Evolutionary conservation across 257 asterid genomes (phyloP).

Genomic region (Scutellaria minor): DNA sequence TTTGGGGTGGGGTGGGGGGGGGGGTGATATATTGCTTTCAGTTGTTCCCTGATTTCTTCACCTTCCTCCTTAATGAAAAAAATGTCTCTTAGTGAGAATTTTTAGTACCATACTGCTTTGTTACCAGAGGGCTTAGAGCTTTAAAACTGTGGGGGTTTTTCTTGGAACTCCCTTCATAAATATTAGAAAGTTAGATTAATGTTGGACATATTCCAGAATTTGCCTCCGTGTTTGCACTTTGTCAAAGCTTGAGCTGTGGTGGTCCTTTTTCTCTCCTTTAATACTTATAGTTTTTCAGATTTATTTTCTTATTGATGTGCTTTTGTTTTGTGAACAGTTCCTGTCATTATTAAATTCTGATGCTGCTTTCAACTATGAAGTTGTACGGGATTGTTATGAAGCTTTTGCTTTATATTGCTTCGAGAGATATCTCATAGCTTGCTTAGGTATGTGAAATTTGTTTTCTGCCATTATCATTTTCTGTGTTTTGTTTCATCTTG

Average conservation of each 20-base stretch:
- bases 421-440: slow-evolving; percentile 98
- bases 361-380: slow-evolving; percentile 87
- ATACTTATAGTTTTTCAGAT: background rate
- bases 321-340: slow-evolving; percentile 58
- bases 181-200: background rate
- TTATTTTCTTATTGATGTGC: slow-evolving; percentile 23
- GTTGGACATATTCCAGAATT: background rate
- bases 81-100: background rate
- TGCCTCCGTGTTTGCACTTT: slow-evolving; percentile 3
- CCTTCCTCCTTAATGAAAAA: background rate
- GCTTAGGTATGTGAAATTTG: slow-evolving; percentile 73
- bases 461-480: slow-evolving; percentile 28
- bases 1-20: background rate
- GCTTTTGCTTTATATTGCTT: slow-evolving; percentile 98
- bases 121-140: background rate
- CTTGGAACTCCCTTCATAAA: slow-evolving; percentile 4
- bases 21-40: slow-evolving; percentile 17
- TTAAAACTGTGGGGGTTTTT: background rate
- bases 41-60: slow-evolving; percentile 17
- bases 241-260: background rate
- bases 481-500: slow-evolving; percentile 8
- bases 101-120: slow-evolving; percentile 2
- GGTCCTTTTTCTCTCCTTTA: background rate
- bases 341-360: slow-evolving; percentile 71
- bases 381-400: slow-evolving; percentile 94